Conservation (phyloP, 148 eudicot genomes). For the Cornus florida region DNA sequence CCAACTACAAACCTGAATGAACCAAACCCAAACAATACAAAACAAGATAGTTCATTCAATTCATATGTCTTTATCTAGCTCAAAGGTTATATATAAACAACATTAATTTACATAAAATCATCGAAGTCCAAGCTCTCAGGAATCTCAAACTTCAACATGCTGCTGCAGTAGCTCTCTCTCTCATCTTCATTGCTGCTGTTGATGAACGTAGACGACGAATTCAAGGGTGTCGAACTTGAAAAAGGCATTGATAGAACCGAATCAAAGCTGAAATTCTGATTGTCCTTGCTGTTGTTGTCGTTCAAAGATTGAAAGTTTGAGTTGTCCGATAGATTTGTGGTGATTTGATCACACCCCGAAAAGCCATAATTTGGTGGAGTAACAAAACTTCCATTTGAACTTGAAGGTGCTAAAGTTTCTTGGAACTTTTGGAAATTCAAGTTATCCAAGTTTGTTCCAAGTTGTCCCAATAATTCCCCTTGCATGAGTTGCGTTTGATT, state of each 20-base stretch:
- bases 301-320: slow-evolving; percentile 19
- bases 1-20: not conserved
- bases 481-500: slow-evolving; percentile 9
- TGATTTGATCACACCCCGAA: not conserved
- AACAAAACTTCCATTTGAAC: not conserved
- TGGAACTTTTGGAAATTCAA: slow-evolving; percentile 6
- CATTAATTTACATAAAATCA: slow-evolving; percentile 29
- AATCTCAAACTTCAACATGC: slow-evolving; percentile 39
- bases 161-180: slow-evolving; percentile 36
- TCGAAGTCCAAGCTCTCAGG: slow-evolving; percentile 42
- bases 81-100: not conserved
- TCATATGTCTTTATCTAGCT: not conserved
- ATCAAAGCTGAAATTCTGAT: slow-evolving; percentile 29
- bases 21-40: not conserved
- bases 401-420: not conserved
- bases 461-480: not conserved
- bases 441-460: not conserved
- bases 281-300: slow-evolving; percentile 9
- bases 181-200: slow-evolving; percentile 37
- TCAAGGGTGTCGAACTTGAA: slow-evolving; percentile 24
- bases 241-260: slow-evolving; percentile 30
- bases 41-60: not conserved
- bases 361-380: not conserved
- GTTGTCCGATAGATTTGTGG: slow-evolving; percentile 12
- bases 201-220: slow-evolving; percentile 25